Evolutionary conservation across 2,329 filamentous ascomycete species (phyloP).

Genomic region (Scedosporium minutisporum): DNA sequence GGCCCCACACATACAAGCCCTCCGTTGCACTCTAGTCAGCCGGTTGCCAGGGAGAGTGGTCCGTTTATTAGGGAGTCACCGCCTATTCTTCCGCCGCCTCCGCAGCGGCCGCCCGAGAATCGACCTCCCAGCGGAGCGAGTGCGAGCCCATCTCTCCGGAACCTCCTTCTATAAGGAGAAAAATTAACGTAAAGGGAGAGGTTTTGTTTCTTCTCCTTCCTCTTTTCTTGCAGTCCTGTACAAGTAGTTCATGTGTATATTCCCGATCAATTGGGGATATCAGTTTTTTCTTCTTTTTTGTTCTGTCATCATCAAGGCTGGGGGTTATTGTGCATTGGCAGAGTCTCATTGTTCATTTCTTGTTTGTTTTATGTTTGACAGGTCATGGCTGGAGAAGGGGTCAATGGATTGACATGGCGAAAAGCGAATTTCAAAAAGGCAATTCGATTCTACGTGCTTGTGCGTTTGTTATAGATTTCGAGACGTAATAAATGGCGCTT

Average conservation of each 20-base stretch:
- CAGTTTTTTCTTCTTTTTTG: background rate
- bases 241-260: background rate
- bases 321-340: background rate
- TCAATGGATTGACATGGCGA: background rate
- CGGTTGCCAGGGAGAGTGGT: constrained; percentile 29
- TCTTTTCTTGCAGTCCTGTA: background rate
- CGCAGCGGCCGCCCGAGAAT: constrained; percentile 25
- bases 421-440: background rate
- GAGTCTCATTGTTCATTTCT: background rate
- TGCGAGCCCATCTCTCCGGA: constrained; percentile 66
- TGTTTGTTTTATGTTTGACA: background rate
- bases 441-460: background rate
- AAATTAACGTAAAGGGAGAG: background rate
- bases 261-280: background rate
- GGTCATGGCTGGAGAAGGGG: background rate
- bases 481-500: background rate
- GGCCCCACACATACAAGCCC: constrained; percentile 12
- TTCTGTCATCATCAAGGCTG: background rate
- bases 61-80: constrained; percentile 17
- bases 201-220: too few relatives aligned
- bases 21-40: constrained; percentile 35
- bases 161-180: constrained; percentile 53
- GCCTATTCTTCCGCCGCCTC: constrained; percentile 14
- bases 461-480: background rate
- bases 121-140: constrained; percentile 57